Evolutionary conservation across 83 land plant species (phyloP), one percentile per base, ranked within the genome.

Genomic region (Picea engelmannii): DNA sequence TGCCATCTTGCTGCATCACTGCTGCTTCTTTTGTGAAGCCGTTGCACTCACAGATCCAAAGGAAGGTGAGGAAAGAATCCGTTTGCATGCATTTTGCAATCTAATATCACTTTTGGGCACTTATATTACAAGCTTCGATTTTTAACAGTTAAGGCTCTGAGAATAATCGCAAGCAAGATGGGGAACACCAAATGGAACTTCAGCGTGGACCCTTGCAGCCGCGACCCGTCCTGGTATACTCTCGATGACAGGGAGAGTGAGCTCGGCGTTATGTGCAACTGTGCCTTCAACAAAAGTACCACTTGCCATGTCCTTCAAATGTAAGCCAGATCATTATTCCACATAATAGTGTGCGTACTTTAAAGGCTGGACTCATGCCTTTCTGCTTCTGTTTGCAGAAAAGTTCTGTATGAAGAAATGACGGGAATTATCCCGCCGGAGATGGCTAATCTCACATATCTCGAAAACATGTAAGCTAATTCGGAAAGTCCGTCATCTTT

Each of bases 151-250:
- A 40, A 38, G 47, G 49, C 52, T 1, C 24, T 42, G 24, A 71
- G 52, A 42, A 23, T 42, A 42, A 71, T 42, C 4, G 76, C 55
- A 7, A 42, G 12, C 76, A n/a, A n/a, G n/a, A n/a, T n/a, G n/a
- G n/a, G n/a, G n/a, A n/a, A n/a, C n/a, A n/a, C n/a, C n/a, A n/a
- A 71, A 71, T 71, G 76, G 76, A n/a, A 71, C 21, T 71, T 71
- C 76, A 42, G 6, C 31, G 8, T 71, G 76, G 76, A 71, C 35
- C 76, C 76, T 15, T 70, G 75, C 75, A 42, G 47, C 47, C 18
- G 42, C 6, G 58, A 73, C 21, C 47, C 76, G 1, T 6, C 52
- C 55, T 73, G 76, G 76, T 73, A 44, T 73, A 44, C 25, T 44
- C 25, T n/a, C 2, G 10, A 23, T 42, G 23, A 44, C 58, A 44